Evolutionary conservation across 192 early-diverging fungal species (phyloP).

Genomic region (Podila epicladia): DNA sequence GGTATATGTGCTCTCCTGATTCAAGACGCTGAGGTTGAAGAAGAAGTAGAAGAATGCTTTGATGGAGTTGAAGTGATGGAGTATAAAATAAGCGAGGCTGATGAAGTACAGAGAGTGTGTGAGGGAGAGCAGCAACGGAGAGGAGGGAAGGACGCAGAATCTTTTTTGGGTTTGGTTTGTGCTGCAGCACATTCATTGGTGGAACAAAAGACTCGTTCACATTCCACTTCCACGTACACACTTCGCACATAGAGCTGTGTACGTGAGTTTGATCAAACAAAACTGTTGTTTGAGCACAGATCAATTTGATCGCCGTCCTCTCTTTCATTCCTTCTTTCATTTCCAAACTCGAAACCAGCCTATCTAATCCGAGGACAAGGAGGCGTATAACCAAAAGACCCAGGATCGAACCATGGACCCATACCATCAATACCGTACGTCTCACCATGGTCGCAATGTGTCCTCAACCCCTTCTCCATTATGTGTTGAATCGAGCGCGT

Average conservation of each 20-base stretch:
- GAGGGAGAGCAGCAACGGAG: too few relatives aligned
- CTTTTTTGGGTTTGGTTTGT: too few relatives aligned
- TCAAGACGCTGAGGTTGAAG: not conserved
- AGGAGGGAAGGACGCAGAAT: too few relatives aligned
- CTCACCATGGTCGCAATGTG: not conserved
- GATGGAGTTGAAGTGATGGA: not conserved
- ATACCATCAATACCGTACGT: constrained; percentile 47
- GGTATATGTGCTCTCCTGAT: too few relatives aligned
- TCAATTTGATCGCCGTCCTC: too few relatives aligned
- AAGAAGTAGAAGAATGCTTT: not conserved
- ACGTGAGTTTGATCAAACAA: not conserved
- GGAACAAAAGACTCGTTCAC: not conserved
- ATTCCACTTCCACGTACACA: not conserved
- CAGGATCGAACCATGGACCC: constrained; percentile 21
- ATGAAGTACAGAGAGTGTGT: too few relatives aligned
- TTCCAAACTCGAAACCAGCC: not conserved
- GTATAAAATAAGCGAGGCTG: too few relatives aligned
- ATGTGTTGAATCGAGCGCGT: not conserved
- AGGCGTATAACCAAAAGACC: not conserved
- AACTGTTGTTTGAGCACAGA: too few relatives aligned
- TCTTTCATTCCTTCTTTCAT: too few relatives aligned
- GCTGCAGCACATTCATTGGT: not conserved
- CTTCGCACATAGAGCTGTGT: not conserved
- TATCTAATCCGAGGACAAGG: constrained; percentile 1
- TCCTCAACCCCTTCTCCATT: not conserved